Percentiles rank a stretch among this genome's conserved stretches.
Conservation (phyloP, 345 rosid species). For the Gossypium anomalum region DNA sequence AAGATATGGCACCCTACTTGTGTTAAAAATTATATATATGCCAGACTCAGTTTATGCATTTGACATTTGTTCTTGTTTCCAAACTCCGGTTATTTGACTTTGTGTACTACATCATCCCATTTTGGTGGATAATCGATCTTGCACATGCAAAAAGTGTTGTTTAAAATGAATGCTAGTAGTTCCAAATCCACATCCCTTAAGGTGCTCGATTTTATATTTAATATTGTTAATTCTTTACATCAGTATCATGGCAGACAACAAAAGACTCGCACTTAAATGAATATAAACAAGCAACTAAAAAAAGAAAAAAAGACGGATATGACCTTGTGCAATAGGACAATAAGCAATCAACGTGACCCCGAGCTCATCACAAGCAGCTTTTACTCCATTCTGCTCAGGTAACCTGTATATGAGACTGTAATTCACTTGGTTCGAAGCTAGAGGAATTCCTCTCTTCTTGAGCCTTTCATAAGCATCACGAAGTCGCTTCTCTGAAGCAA, state of each 20-base stretch:
- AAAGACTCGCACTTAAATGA: not conserved
- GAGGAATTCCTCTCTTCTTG: conserved; percentile 82
- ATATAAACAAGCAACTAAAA: conserved; percentile 12
- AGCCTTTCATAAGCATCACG: conserved; percentile 75
- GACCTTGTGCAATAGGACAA: conserved; percentile 94
- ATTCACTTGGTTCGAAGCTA: conserved; percentile 96
- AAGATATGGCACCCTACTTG: not conserved
- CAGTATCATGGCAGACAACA: not conserved
- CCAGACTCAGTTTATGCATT: not conserved
- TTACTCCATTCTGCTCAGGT: conserved; percentile 86
- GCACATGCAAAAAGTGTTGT: not conserved
- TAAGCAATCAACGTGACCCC: conserved; percentile 93
- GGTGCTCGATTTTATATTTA: not conserved
- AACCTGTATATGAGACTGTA: conserved; percentile 86
- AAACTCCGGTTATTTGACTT: not conserved
- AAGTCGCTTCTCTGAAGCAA: conserved; percentile 60
- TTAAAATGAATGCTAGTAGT: not conserved
- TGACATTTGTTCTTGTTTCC: not conserved
- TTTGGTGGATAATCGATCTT: conserved; percentile 6
- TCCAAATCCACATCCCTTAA: not conserved
- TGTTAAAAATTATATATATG: not conserved
- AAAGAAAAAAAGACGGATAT: conserved; percentile 1
- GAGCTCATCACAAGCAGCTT: conserved; percentile 86
- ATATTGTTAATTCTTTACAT: not conserved
- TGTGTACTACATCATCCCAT: not conserved